Base-by-base conservation (phyloP, 495 filamentous ascomycete species). In the Evansstolkia leycettana region DNA sequence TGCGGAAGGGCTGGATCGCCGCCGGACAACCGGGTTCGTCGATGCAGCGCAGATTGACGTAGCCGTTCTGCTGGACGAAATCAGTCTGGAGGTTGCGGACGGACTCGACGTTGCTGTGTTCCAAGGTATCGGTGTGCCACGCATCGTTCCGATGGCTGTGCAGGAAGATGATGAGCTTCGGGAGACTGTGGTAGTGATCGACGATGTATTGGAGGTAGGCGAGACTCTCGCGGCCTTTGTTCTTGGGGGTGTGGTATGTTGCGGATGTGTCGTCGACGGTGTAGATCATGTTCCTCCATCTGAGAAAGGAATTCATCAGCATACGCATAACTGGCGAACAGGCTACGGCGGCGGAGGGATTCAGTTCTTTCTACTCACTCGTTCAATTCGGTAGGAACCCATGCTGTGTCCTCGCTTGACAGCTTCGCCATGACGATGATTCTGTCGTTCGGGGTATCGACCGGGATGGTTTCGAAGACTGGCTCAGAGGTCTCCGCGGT, bases 201-300 rank as follows among this genome's bases (percentile, higher is more conserved):
- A 69, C 45, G 24, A 69, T 52, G 41, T 57, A 69, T 39, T 64
- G 58, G 13, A 69, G 60, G 44, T 69, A 69, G 19, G 58, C 60
- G n/a, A 64, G 55, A 18, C 56, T 50, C 41, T 69, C 64, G 41
- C 53, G 60, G 29, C 64, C 64, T 38, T 69, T 66, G 47, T 69
- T 69, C 38, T 42, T 55, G 13, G 56, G 58, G 4, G 63, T 65
- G 43, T 62, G 61, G 17, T 46, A 42, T 9, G 55, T 35, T 10
- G 47, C 58, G 33, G 39, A 43, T 38, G 43, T 34, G 37, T 65
- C 60, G 46, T 69, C 58, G 36, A 67, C 62, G 23, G 58, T 65
- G 46, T 69, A 69, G 36, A 66, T 54, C 24, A 52, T 46, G 40
- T 55, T 58, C 39, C 57, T 58, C 62, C 62, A 66, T 40, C 62